Evolutionary conservation across 2,329 filamentous ascomycete species (phyloP).

Genomic region (Penicillium sp.): DNA sequence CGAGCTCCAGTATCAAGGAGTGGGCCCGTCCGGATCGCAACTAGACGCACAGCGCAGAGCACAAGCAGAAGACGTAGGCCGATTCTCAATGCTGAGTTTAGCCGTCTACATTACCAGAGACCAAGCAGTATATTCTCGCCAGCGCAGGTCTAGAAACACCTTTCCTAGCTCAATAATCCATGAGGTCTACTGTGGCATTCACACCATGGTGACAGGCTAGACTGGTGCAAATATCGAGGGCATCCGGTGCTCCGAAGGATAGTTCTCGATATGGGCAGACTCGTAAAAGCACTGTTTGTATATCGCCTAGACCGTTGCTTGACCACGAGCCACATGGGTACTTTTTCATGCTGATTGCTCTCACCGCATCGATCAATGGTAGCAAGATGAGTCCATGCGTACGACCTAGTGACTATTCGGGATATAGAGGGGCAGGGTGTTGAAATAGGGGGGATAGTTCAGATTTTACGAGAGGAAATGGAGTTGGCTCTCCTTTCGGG

Average conservation of each 20-base stretch:
- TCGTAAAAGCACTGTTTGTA: constrained; percentile 44
- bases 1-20: constrained; percentile 19
- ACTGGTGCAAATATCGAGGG: constrained; percentile 42
- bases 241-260: constrained; percentile 31
- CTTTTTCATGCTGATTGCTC: constrained; percentile 52
- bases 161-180: constrained; percentile 48
- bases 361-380: constrained; percentile 47
- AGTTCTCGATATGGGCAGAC: constrained; percentile 52
- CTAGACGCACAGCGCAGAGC: constrained; percentile 34
- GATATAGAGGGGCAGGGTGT: no score
- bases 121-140: constrained; percentile 51
- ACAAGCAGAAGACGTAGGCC: constrained; percentile 42
- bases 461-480: background rate
- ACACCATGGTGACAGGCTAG: constrained; percentile 36
- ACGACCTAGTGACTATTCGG: background rate
- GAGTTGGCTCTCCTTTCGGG: background rate
- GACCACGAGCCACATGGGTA: constrained; percentile 56
- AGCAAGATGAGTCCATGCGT: constrained; percentile 34
- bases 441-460: no score
- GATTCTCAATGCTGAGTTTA: constrained; percentile 47
- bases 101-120: constrained; percentile 35
- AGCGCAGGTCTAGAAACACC: constrained; percentile 52
- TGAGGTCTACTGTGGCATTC: constrained; percentile 48
- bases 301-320: constrained; percentile 49
- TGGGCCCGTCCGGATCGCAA: constrained; percentile 27